phyloP scores from a whole-genome alignment of 768 basidiomycete genomes.

The Dioszegia crocea region DNA sequence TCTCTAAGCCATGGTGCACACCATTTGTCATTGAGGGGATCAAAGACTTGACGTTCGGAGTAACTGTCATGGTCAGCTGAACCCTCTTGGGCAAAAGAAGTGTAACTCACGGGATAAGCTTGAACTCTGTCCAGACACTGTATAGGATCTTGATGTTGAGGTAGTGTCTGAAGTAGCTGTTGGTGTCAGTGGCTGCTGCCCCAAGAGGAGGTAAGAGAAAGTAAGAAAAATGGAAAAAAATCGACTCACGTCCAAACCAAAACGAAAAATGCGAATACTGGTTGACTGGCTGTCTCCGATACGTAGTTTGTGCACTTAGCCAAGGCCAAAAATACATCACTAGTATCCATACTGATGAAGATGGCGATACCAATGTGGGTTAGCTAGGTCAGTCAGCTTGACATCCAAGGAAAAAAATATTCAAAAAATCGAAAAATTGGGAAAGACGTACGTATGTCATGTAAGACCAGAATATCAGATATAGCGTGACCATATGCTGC shows the following conservation, averaged over 20 bases:
- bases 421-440: no score
- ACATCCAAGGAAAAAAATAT: conserved; percentile 24
- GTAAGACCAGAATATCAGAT: conserved; percentile 75
- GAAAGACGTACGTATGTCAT: conserved; percentile 27
- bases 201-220: neutral
- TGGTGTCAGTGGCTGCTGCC: neutral
- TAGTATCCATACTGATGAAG: conserved; percentile 94
- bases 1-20: conserved; percentile 58
- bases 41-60: conserved; percentile 16
- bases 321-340: conserved; percentile 81
- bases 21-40: conserved; percentile 63
- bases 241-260: conserved; percentile 71
- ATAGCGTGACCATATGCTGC: conserved; percentile 82
- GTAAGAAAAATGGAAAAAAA: neutral
- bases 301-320: conserved; percentile 88
- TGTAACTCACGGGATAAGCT: conserved; percentile 62
- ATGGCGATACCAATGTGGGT: conserved; percentile 87
- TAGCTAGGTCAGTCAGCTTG: conserved; percentile 48
- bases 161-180: conserved; percentile 89
- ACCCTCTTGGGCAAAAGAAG: neutral
- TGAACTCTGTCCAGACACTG: conserved; percentile 77
- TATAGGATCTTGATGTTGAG: conserved; percentile 79
- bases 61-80: conserved; percentile 13
- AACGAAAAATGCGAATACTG: conserved; percentile 65
- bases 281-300: conserved; percentile 57